A percentile compares a stretch with the other conserved stretches of the same genome.
Evolutionary conservation across 2,329 filamentous ascomycete species (phyloP).

Genomic region (Paecilomyces sp.): DNA sequence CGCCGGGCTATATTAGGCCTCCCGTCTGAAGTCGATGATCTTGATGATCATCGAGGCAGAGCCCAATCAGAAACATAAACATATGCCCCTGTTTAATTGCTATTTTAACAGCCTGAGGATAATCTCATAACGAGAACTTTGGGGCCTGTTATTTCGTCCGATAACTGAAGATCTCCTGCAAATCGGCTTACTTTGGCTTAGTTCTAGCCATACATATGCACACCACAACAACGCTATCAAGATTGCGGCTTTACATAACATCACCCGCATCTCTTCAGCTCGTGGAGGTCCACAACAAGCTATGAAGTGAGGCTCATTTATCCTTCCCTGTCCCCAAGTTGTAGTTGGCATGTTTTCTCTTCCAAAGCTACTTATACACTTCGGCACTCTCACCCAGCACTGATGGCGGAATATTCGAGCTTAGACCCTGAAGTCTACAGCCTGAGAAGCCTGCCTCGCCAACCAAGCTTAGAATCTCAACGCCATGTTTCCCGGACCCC

Average conservation of each 20-base stretch:
- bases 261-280: neutral
- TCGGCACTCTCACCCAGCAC: neutral
- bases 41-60: no score
- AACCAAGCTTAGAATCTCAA: neutral
- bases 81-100: no score
- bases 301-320: neutral
- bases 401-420: neutral
- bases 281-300: neutral
- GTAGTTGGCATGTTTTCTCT: neutral
- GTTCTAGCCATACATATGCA: neutral
- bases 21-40: no score
- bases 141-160: neutral
- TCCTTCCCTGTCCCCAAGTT: neutral
- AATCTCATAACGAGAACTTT: neutral
- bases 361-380: neutral
- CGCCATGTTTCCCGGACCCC: neutral
- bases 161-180: neutral
- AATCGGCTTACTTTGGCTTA: neutral
- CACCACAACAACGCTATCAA: neutral
- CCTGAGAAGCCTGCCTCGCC: neutral
- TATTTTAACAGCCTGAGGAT: neutral
- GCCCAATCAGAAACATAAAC: no score
- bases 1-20: no score
- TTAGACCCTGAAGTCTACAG: neutral
- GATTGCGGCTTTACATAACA: neutral